Conservation (phyloP, 805 yeast species). For the Metschnikowia picachoensis region DNA sequence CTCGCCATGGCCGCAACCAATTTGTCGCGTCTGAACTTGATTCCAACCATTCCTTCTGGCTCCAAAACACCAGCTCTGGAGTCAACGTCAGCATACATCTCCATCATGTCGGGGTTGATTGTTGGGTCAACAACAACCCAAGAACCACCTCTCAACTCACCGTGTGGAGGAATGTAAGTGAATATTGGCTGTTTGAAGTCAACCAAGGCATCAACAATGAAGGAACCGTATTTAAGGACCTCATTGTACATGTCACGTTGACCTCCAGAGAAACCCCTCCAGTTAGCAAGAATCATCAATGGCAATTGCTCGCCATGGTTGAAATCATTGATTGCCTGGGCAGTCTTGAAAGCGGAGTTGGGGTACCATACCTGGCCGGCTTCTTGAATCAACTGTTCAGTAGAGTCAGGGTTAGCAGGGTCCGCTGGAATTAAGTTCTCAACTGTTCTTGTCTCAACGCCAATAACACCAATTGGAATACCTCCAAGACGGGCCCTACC, state of each 20-base stretch:
- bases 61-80: conserved; percentile 97
- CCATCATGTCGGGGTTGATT: conserved; percentile 96
- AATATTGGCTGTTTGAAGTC: conserved; percentile 95
- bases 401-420: conserved; percentile 96
- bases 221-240: conserved; percentile 94
- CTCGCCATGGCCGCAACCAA: conserved; percentile 87
- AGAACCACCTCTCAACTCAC: conserved; percentile 99
- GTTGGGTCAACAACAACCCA: conserved; percentile 99
- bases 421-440: conserved; percentile 95
- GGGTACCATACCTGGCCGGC: conserved; percentile 99
- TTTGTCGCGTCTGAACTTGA: conserved; percentile 93
- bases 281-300: conserved; percentile 94
- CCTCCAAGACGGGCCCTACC: conserved; percentile 99
- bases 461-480: conserved; percentile 97
- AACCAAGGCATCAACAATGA: conserved; percentile 94
- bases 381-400: conserved; percentile 82
- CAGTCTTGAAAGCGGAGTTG: conserved; percentile 97
- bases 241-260: conserved; percentile 99
- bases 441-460: conserved; percentile 86
- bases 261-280: conserved; percentile 99
- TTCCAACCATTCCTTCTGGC: conserved; percentile 99
- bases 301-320: conserved; percentile 98
- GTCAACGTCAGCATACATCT: conserved; percentile 96
- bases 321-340: conserved; percentile 97
- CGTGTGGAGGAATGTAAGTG: conserved; percentile 96